Evolutionary conservation across 2,329 filamentous ascomycete genomes (phyloP).

Genomic region (Penicillium sp.): DNA sequence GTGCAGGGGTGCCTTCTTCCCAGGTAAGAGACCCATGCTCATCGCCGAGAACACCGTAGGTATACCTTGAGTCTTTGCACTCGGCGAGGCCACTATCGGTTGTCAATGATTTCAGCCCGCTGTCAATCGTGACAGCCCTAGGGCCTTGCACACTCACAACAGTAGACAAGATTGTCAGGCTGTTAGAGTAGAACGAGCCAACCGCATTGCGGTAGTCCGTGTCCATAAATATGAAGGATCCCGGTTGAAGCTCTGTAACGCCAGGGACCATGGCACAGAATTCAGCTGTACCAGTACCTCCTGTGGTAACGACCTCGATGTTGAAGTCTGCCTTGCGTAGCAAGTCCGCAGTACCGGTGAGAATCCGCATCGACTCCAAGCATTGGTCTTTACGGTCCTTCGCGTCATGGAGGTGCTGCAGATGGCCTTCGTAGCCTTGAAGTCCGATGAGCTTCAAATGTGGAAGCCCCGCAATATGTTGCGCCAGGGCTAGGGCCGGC

Average conservation of each 20-base stretch:
- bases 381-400: conserved; percentile 43
- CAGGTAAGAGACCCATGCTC: conserved; percentile 48
- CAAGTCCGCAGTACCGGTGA: conserved; percentile 42
- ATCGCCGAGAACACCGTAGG: conserved; percentile 45
- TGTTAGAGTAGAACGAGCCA: conserved; percentile 47
- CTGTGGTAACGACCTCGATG: conserved; percentile 50
- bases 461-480: conserved; percentile 34
- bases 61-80: conserved; percentile 44
- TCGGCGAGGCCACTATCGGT: conserved; percentile 51
- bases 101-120: conserved; percentile 48
- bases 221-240: conserved; percentile 55
- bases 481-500: conserved; percentile 39
- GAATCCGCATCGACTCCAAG: conserved; percentile 44
- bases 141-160: conserved; percentile 47
- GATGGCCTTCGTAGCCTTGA: conserved; percentile 52
- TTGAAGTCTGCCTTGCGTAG: conserved; percentile 42
- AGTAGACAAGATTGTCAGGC: conserved; percentile 47
- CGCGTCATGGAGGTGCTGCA: conserved; percentile 48
- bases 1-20: conserved; percentile 38
- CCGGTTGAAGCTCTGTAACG: conserved; percentile 52
- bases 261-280: conserved; percentile 50
- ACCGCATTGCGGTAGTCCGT: conserved; percentile 53
- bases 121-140: conserved; percentile 46
- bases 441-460: conserved; percentile 47
- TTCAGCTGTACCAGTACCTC: conserved; percentile 51